Conservation (phyloP, 345 rosid species). For the Syzygium oleosum region DNA sequence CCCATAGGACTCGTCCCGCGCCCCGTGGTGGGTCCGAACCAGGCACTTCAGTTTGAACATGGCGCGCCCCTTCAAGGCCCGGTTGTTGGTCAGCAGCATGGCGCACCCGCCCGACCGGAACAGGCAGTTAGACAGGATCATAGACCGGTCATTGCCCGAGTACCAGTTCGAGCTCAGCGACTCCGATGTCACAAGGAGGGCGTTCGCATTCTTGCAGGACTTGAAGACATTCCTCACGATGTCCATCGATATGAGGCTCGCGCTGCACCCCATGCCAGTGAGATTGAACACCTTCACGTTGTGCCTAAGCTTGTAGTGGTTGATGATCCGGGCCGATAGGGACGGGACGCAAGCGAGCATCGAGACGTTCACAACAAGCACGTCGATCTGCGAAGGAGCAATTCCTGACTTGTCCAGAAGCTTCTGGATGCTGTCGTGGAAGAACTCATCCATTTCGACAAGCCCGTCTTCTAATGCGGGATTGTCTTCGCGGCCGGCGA, state of each 20-base stretch:
- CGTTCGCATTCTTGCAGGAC: constrained; percentile 33
- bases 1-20: constrained; percentile 52
- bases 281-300: constrained; percentile 62
- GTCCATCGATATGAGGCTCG: constrained; percentile 79
- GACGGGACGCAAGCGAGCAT: constrained; percentile 61
- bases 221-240: constrained; percentile 50
- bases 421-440: constrained; percentile 47
- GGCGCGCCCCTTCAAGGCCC: constrained; percentile 29
- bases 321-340: constrained; percentile 49
- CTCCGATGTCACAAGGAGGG: constrained; percentile 67
- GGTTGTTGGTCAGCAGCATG: constrained; percentile 68
- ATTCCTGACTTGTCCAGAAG: constrained; percentile 47
- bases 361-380: constrained; percentile 72
- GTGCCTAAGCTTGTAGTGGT: constrained; percentile 64
- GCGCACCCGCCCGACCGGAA: constrained; percentile 84
- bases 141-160: constrained; percentile 63
- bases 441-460: constrained; percentile 82
- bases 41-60: constrained; percentile 69
- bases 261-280: constrained; percentile 96
- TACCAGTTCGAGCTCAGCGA: constrained; percentile 83
- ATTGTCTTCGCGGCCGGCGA: constrained; percentile 41
- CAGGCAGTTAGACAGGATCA: constrained; percentile 79
- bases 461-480: constrained; percentile 50
- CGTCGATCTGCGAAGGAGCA: constrained; percentile 58
- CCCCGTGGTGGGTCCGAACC: constrained; percentile 84